Percentiles rank a stretch among this genome's conserved stretches.
Conservation (phyloP, 192 early-diverging fungal genomes). For the Coemansia sp. region DNA sequence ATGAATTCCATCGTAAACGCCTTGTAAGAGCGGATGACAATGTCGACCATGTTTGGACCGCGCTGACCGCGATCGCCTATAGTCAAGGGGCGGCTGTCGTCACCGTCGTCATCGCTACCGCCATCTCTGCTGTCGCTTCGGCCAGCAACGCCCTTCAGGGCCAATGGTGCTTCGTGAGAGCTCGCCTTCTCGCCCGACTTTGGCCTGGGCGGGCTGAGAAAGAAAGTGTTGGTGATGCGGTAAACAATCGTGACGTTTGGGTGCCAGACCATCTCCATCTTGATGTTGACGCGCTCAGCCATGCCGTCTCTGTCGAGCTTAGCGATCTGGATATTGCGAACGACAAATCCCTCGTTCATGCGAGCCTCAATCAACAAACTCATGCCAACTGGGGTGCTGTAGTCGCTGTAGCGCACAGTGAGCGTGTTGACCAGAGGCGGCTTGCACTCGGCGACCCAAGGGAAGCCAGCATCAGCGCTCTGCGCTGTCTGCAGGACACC, state of each 20-base stretch:
- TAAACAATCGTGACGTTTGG: slow-evolving; percentile 79
- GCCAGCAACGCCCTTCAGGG: neutral
- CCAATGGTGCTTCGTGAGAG: neutral
- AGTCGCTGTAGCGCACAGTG: slow-evolving; percentile 65
- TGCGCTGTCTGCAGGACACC: slow-evolving; percentile 18
- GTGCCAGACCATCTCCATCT: slow-evolving; percentile 71
- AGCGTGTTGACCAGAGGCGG: slow-evolving; percentile 67
- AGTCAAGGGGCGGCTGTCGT: neutral
- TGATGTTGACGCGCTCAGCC: slow-evolving; percentile 61
- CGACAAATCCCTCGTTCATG: slow-evolving; percentile 70
- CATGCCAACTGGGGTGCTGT: slow-evolving; percentile 63
- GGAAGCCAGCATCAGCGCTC: slow-evolving; percentile 59
- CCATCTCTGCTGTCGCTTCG: neutral
- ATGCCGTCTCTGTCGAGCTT: slow-evolving; percentile 42
- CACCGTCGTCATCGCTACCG: neutral
- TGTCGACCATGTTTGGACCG: slow-evolving; percentile 49
- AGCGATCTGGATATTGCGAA: slow-evolving; percentile 60
- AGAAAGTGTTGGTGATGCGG: slow-evolving; percentile 59
- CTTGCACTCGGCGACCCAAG: slow-evolving; percentile 66
- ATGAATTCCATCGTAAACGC: slow-evolving; percentile 50
- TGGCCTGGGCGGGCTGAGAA: slow-evolving; percentile 3
- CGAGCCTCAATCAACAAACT: slow-evolving; percentile 65
- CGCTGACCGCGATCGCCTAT: slow-evolving; percentile 50
- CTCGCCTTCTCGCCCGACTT: neutral
- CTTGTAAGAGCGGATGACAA: slow-evolving; percentile 51